phyloP scores from a whole-genome alignment of 306 rosid genomes.

The Urtica urens region DNA sequence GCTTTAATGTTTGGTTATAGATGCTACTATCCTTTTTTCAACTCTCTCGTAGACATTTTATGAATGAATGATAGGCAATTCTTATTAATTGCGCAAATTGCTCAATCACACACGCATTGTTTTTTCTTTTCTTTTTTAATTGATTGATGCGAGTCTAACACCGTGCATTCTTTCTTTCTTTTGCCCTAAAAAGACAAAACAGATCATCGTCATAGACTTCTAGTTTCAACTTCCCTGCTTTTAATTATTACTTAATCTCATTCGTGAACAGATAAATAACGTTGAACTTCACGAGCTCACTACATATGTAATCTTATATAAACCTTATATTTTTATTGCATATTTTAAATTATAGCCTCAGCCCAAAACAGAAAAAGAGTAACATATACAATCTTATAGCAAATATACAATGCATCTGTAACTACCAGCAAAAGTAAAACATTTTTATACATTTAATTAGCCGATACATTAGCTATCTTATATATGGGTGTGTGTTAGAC shows the following conservation, averaged over 20 bases:
- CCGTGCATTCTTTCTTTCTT: background rate
- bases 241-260: background rate
- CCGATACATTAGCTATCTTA: too few species aligned
- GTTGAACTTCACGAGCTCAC: slow-evolving; percentile 1
- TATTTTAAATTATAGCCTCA: too few species aligned
- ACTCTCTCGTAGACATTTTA: background rate
- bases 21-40: slow-evolving; percentile 2
- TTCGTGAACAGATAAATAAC: background rate
- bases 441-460: too few species aligned
- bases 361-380: too few species aligned
- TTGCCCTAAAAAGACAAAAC: slow-evolving; percentile 1
- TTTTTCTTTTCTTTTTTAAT: background rate
- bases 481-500: too few species aligned
- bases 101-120: background rate
- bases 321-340: background rate
- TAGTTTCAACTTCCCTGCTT: slow-evolving; percentile 2
- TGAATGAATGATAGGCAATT: background rate
- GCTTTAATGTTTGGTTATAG: background rate
- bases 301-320: background rate
- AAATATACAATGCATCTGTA: too few species aligned
- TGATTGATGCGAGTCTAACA: background rate
- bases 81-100: background rate
- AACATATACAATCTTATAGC: too few species aligned
- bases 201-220: background rate
- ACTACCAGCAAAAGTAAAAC: too few species aligned